Evolutionary conservation across 2,329 filamentous ascomycete species (phyloP).

Genomic region (Paraphoma chrysanthemicola): DNA sequence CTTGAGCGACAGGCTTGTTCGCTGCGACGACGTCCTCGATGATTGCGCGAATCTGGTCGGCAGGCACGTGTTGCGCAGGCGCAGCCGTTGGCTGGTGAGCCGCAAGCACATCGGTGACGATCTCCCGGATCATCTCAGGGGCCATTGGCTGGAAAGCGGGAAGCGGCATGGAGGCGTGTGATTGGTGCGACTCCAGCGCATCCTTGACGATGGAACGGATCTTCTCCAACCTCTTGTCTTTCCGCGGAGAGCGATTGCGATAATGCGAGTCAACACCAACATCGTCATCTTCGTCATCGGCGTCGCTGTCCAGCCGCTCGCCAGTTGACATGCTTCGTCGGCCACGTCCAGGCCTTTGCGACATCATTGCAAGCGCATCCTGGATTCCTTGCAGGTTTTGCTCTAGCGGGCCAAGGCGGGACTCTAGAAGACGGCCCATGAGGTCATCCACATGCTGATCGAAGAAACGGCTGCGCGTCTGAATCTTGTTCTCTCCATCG

Average conservation of each 20-base stretch:
- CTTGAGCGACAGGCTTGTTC: slow-evolving; percentile 39
- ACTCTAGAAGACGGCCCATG: slow-evolving; percentile 77
- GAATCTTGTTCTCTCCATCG: slow-evolving; percentile 77
- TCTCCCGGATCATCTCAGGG: slow-evolving; percentile 75
- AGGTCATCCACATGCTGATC: slow-evolving; percentile 88
- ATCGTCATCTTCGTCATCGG: slow-evolving; percentile 90
- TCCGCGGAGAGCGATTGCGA: slow-evolving; percentile 77
- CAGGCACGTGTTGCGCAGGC: slow-evolving; percentile 39
- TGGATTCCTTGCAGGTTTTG: slow-evolving; percentile 79
- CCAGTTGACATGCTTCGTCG: slow-evolving; percentile 71
- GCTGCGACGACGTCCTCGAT: slow-evolving; percentile 69
- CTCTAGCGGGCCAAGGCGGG: slow-evolving; percentile 81
- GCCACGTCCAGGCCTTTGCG: slow-evolving; percentile 58
- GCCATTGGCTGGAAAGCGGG: slow-evolving; percentile 35
- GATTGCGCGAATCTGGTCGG: slow-evolving; percentile 74
- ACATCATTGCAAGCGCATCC: slow-evolving; percentile 67
- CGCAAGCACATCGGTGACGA: slow-evolving; percentile 68
- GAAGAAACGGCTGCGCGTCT: slow-evolving; percentile 84
- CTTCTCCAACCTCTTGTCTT: slow-evolving; percentile 82
- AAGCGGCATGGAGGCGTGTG: slow-evolving; percentile 34
- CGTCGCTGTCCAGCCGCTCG: slow-evolving; percentile 81
- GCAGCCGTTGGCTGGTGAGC: slow-evolving; percentile 46
- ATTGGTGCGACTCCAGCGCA: slow-evolving; percentile 63
- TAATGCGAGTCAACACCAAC: slow-evolving; percentile 59
- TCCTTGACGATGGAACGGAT: slow-evolving; percentile 68